Evolutionary conservation across 345 rosid species (phyloP).

Genomic region (Lepidium didymum): DNA sequence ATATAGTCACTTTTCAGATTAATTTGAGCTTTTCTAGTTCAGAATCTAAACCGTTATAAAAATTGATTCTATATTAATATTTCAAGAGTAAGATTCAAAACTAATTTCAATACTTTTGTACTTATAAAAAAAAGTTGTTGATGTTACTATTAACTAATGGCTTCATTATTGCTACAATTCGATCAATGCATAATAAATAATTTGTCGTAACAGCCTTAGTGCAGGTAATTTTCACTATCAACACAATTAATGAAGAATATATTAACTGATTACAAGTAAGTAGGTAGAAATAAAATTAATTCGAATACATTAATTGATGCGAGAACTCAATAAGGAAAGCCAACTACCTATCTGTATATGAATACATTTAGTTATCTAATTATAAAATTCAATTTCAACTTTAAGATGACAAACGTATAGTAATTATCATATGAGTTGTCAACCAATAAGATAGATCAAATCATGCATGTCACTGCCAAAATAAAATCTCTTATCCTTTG

Average conservation of each 20-base stretch:
- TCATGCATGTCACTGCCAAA: conserved; percentile 13
- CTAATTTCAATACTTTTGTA: too few relatives aligned
- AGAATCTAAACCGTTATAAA: too few relatives aligned
- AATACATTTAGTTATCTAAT: background rate
- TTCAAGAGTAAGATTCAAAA: too few relatives aligned
- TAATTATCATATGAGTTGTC: conserved; percentile 10
- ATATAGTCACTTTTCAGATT: background rate
- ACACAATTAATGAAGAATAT: background rate
- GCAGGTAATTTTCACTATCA: conserved; percentile 5
- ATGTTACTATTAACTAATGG: background rate
- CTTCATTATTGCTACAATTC: background rate
- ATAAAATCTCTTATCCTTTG: background rate
- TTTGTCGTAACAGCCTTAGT: background rate
- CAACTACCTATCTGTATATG: background rate
- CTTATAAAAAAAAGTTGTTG: background rate
- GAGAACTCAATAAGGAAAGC: conserved; percentile 1
- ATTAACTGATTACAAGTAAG: background rate
- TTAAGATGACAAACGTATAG: background rate
- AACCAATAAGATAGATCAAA: background rate
- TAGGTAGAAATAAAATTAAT: background rate
- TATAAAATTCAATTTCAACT: background rate
- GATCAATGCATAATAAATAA: background rate
- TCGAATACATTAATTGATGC: background rate
- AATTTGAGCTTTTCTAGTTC: too few relatives aligned
- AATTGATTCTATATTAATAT: too few relatives aligned